Conservation (phyloP, 768 basidiomycete genomes). For the Collybia mongolica region DNA sequence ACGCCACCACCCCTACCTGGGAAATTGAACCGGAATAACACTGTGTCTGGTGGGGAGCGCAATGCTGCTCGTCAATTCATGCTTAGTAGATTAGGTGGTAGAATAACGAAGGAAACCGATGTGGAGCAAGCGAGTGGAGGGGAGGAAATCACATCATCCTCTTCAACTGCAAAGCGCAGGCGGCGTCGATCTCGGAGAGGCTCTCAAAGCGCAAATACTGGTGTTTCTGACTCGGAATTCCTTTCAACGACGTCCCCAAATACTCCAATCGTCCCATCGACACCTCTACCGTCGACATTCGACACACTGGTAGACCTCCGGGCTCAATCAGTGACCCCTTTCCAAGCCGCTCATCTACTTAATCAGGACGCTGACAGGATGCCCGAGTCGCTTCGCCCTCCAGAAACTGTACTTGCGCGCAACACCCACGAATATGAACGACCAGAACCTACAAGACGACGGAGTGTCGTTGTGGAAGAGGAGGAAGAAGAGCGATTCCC, state of each 20-base stretch:
- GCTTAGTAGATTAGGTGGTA: constrained; percentile 60
- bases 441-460: constrained; percentile 41
- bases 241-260: constrained; percentile 47
- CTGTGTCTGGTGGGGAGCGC: constrained; percentile 80
- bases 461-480: constrained; percentile 70
- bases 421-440: constrained; percentile 32
- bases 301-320: constrained; percentile 37
- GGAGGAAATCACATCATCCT: constrained; percentile 48
- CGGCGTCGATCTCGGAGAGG: constrained; percentile 55
- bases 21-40: constrained; percentile 68
- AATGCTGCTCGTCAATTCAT: constrained; percentile 68
- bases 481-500: constrained; percentile 60
- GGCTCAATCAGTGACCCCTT: constrained; percentile 42
- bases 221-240: constrained; percentile 53
- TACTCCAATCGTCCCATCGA: constrained; percentile 57
- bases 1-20: constrained; percentile 41
- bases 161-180: constrained; percentile 53
- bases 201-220: constrained; percentile 41
- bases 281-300: constrained; percentile 45
- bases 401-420: constrained; percentile 5
- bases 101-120: constrained; percentile 59
- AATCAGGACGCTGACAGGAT: constrained; percentile 28
- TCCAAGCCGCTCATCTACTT: constrained; percentile 31
- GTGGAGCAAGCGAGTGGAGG: constrained; percentile 59
- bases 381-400: constrained; percentile 18